A percentile compares a stretch with the other conserved stretches of the same genome.
Evolutionary conservation across 1,284 basidiomycete genomes (phyloP).

Genomic region (Caloboletus firmus): DNA sequence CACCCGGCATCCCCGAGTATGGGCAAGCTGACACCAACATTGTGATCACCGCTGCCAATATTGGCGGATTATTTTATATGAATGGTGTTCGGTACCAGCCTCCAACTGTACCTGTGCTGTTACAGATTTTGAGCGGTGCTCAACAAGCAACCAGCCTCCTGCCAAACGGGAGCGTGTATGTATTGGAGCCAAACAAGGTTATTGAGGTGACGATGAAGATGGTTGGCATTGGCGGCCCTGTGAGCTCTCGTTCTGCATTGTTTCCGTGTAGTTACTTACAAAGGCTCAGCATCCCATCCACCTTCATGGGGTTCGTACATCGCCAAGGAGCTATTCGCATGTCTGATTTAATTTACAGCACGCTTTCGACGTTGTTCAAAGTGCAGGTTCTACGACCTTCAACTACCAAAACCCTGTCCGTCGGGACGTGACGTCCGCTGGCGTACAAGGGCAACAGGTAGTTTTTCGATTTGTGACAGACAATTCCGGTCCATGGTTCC

Average conservation of each 20-base stretch:
- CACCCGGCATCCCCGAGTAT: constrained; percentile 30
- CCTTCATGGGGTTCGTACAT: constrained; percentile 42
- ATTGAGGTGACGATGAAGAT: constrained; percentile 36
- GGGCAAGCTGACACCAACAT: constrained; percentile 36
- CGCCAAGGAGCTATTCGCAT: background rate
- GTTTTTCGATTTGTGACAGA: constrained; percentile 39
- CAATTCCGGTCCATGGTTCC: constrained; percentile 44
- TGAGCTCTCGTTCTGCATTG: constrained; percentile 6
- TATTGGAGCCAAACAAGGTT: constrained; percentile 34
- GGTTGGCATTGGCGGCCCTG: constrained; percentile 16
- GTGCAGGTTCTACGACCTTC: constrained; percentile 25
- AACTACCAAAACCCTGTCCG: constrained; percentile 44
- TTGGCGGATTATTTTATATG: constrained; percentile 19
- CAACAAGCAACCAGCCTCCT: constrained; percentile 28
- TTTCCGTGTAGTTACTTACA: constrained; percentile 3
- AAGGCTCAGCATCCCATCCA: constrained; percentile 38
- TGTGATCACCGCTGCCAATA: constrained; percentile 17
- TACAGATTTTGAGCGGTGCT: constrained; percentile 40
- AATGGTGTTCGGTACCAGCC: constrained; percentile 27
- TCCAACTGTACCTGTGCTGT: constrained; percentile 35
- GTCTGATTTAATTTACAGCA: constrained; percentile 28
- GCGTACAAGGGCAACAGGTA: constrained; percentile 28
- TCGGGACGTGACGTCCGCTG: constrained; percentile 36
- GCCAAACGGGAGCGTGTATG: constrained; percentile 32
- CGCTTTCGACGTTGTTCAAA: constrained; percentile 37